Evolutionary conservation across 768 basidiomycete genomes (phyloP), one percentile per base, ranked within the genome.

Genomic region (Brasilioporus rufonigricans): DNA sequence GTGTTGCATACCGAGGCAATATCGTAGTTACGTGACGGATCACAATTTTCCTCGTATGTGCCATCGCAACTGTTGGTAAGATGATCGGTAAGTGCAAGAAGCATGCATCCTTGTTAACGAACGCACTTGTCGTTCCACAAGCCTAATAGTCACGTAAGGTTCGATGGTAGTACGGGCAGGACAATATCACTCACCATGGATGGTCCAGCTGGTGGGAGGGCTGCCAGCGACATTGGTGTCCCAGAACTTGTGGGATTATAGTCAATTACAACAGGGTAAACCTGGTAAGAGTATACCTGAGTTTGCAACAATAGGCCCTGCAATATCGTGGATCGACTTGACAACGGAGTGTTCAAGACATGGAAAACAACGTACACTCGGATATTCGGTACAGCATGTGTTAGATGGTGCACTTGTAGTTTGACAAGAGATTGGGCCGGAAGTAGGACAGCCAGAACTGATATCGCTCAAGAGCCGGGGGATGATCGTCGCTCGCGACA

Each of bases 171-270:
- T 18, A 31, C 23, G 23, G 26, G 47, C n/a, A 26, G 32, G 36
- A 27, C 13, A 29, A 16, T 35, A 24, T n/a, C n/a, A 61, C 78
- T 44, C 54, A 83, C 87, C 86, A 50, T 87, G 87, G 54, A 89
- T 84, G 1, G 86, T 90, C 87, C 88, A 90, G 61, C 82, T 84
- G 61, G 86, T 60, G 11, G 65, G 67, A 6, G 88, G 88, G 12
- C 88, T 87, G 19, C 81, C 83, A 4, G 78, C 67, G 0, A 85
- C 81, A 44, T 81, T 61, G 2, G 82, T 85, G 57, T 89, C 86
- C 87, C 88, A 90, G 70, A 89, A 87, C 83, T 87, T 66, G 21
- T 33, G 31, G 13, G 19, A 33, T 41, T 12, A 44, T 29, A n/a
- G 3, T 66, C n/a, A 59, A 44, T 16, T 13, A 39, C 40, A 21